Evolutionary conservation across 257 asterid species (phyloP).

Genomic region (Lantana camara): DNA sequence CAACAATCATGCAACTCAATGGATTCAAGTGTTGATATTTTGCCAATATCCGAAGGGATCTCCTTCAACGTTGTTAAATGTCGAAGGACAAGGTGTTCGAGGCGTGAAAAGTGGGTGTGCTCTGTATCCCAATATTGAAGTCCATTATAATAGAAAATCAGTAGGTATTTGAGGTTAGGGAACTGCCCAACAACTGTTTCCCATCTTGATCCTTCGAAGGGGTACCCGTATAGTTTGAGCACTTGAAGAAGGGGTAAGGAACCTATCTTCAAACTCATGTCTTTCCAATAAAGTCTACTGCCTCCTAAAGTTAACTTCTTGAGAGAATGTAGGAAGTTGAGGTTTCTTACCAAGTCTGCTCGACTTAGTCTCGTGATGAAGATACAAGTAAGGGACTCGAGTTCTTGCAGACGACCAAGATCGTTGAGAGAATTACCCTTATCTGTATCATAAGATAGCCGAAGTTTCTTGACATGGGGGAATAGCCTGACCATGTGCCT

Average conservation of each 20-base stretch:
- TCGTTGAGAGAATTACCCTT: neutral
- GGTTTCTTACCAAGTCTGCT: neutral
- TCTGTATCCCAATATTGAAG: constrained; percentile 14
- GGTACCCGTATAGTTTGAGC: neutral
- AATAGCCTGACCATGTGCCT: neutral
- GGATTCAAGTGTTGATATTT: neutral
- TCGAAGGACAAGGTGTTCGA: constrained; percentile 3
- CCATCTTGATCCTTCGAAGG: neutral
- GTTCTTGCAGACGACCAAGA: neutral
- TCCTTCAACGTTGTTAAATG: neutral
- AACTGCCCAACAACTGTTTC: constrained; percentile 10
- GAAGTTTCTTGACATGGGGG: constrained; percentile 8
- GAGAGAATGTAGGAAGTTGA: neutral
- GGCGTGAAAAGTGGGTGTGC: neutral
- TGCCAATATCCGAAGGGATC: neutral
- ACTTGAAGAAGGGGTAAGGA: constrained; percentile 15
- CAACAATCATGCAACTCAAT: neutral
- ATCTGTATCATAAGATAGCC: neutral
- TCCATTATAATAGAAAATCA: accelerated
- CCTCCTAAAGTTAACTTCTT: neutral
- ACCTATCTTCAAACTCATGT: neutral
- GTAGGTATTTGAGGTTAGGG: neutral
- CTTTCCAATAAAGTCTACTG: neutral
- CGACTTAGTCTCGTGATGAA: too few species aligned
- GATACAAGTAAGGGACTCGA: neutral